These are phyloP conservation scores for Coccomyxa sp. DNA, from an alignment of 139 green algal genomes.

Conservation along the genomic window DNA sequence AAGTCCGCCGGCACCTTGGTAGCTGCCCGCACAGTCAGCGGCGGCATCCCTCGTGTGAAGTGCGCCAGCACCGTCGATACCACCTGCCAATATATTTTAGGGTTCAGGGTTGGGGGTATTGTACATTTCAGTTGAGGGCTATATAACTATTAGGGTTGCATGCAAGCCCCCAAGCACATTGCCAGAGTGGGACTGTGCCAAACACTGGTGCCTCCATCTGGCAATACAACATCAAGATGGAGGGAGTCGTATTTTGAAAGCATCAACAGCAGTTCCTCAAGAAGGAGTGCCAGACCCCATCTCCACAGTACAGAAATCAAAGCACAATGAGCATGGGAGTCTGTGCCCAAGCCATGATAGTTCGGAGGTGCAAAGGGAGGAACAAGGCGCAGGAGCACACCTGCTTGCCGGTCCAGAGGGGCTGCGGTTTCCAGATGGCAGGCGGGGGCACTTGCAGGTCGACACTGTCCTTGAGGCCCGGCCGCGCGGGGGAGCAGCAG, in stretches of 20 bases:
- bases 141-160: background rate
- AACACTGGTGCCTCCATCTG: too few species aligned
- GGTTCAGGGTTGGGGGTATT: background rate
- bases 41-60: constrained; percentile 67
- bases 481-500: constrained; percentile 29
- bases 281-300: too few species aligned
- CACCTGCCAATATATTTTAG: constrained; percentile 38
- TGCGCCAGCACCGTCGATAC: constrained; percentile 70
- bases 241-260: too few species aligned
- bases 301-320: too few species aligned
- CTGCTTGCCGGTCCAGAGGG: constrained; percentile 95
- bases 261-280: too few species aligned
- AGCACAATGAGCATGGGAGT: too few species aligned
- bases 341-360: too few species aligned
- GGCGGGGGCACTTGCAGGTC: constrained; percentile 63
- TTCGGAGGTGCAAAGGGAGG: too few species aligned
- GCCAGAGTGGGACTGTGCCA: background rate
- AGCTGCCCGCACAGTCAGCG: constrained; percentile 63
- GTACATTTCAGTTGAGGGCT: background rate
- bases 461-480: constrained; percentile 1
- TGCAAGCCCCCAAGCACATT: background rate
- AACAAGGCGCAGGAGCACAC: constrained; percentile 11
- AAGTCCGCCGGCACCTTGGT: constrained; percentile 75
- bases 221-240: too few species aligned
- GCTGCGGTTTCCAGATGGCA: constrained; percentile 70